phyloP scores from a whole-genome alignment of 306 rosid genomes.

The Alnus glutinosa region DNA sequence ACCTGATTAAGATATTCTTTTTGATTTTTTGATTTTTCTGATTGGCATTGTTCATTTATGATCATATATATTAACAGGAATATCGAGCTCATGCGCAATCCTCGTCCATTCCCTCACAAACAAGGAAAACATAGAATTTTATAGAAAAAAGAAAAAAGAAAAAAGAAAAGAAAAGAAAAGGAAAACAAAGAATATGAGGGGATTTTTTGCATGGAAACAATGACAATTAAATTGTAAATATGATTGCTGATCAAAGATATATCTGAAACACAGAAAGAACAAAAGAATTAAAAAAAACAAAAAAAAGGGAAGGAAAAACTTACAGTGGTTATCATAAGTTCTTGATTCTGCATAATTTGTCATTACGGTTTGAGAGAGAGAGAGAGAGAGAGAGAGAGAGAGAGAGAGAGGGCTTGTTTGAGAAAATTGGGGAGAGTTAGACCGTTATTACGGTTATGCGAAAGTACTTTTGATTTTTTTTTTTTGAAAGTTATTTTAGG shows the following conservation, averaged over 20 bases:
- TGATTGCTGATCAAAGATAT: background rate
- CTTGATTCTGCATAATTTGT: background rate
- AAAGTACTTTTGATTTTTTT: background rate
- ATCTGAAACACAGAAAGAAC: background rate
- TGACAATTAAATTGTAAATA: background rate
- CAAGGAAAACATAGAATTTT: background rate
- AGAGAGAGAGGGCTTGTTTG: conserved; percentile 13
- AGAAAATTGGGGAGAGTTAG: conserved; percentile 11
- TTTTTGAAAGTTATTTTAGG: no score
- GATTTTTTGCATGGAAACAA: background rate
- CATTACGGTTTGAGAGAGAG: background rate
- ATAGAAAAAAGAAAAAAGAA: no score
- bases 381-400: conserved; percentile 11
- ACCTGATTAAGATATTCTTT: no score
- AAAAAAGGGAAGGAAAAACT: background rate
- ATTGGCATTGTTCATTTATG: no score
- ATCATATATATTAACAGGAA: no score
- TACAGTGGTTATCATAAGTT: conserved; percentile 8
- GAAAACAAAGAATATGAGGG: background rate
- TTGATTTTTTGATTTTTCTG: no score
- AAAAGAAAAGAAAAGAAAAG: no score
- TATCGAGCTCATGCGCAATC: background rate
- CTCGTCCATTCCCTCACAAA: no score
- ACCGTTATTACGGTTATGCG: conserved; percentile 29
- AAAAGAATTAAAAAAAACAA: background rate